Base-by-base conservation (phyloP, 345 rosid species). In the Dipteronia dyeriana region DNA sequence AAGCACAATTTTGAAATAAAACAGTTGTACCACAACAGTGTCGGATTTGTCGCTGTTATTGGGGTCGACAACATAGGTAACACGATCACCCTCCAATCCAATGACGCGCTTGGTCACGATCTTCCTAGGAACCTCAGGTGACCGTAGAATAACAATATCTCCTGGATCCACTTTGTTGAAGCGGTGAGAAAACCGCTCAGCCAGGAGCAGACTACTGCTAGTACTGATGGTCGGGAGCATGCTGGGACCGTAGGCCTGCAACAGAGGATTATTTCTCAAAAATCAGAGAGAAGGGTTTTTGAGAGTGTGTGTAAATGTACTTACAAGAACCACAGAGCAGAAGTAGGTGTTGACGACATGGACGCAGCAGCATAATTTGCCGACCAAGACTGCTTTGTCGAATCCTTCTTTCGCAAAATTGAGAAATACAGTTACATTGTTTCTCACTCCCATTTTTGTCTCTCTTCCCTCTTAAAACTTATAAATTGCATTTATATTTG, bases 231-330 rank as follows among this genome's bases (percentile, higher is more conserved):
- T 91, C 0, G 93, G 98, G 7, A 79, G 78, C 97, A 92, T 94
- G 84, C 96, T 92, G 74, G 98, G 96, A 49, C 98, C 97, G 19
- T 70, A 78, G 11, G 85, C 53, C 94, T 92, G 79, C 78, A 63
- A 68, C 31, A 62, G 38, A 53, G 19, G 57, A 66, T 71, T 26
- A 80, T 3, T 38, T 49, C 31, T 54, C 53, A 20, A 13, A 7
- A 34, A 34, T 4, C 38, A 5, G 38, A 23, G 0, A 20, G 49
- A 22, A 39, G n/a, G 17, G 23, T 29, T 20, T 41, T 38, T 13
- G 49, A 11, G 69, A 13, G 16, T 16, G 16, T 39, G 64, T 43
- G 60, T 43, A 53, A 54, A 45, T 68, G 22, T 14, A 73, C 87
- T 87, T 76, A 93, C 98, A 38, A 81, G 66, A 71, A 78, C 65